Evolutionary conservation across 805 yeast species (phyloP), one percentile per base, ranked within the genome.

Genomic region (Ogataea siamensis): DNA sequence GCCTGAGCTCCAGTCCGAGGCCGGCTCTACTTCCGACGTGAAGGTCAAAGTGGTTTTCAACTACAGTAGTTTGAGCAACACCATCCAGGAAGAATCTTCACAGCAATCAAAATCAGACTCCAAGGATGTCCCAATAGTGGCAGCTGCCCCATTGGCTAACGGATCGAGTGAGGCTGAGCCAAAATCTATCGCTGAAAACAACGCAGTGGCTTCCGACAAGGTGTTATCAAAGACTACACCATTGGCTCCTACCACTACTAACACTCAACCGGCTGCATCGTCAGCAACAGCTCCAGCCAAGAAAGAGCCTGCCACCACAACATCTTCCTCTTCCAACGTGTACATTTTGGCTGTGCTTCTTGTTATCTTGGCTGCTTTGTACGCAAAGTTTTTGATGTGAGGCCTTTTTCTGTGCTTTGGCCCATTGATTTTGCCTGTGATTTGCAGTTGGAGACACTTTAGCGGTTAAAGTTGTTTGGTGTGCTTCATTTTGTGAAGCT

Each of bases 1-100:
- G 96, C 56, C 83, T n/a, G 67, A 73, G 39, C 71, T 87, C 58
- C 53, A 83, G 75, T 66, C 83, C 78, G 66, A 76, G 76, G 50
- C 57, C 6, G 55, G 52, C 21, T 43, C 53, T 11, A 41, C 50
- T 7, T 31, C 57, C 5, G 61, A 60, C 21, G 43, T 49, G n/a
- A 60, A 59, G 42, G 50, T 60, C 22, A 60, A 58, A 46, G 65
- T 60, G 34, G 51, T 50, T 7, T 60, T 53, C 46, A 54, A 52
- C 39, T 58, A 44, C 40, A 59, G 54, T 39, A 47, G 50, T 15
- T 43, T 49, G 21, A 58, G 57, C 42, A 54, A 54, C 33, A 42
- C 64, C n/a, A 60, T 60, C 45, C 54, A 46, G 39, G 64, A 59
- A 46, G 55, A 58, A 45, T 42, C 57, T 38, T 39, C 58, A 17